These are phyloP conservation scores for Quercus variabilis DNA, from an alignment of 306 rosid genomes.

Conservation along the genomic window DNA sequence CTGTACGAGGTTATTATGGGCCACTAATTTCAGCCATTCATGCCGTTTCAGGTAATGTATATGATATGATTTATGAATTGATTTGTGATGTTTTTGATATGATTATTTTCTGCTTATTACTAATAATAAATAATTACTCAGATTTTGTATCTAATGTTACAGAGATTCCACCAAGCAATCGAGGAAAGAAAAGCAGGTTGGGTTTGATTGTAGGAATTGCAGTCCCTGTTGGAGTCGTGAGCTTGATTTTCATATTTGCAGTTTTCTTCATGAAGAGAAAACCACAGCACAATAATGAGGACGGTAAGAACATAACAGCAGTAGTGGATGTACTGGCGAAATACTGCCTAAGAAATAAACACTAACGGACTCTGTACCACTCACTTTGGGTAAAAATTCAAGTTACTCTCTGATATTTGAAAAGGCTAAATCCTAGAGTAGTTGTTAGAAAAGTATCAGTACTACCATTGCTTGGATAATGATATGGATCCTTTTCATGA, in stretches of 20 bases:
- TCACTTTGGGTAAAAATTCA: too few relatives aligned
- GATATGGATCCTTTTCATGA: too few relatives aligned
- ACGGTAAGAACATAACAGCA: constrained; percentile 38
- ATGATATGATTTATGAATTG: too few relatives aligned
- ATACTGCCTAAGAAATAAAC: too few relatives aligned
- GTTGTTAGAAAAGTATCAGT: too few relatives aligned
- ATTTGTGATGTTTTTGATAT: too few relatives aligned
- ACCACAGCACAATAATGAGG: constrained; percentile 29
- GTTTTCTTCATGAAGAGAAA: constrained; percentile 45
- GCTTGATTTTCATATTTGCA: constrained; percentile 30
- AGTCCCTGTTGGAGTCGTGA: constrained; percentile 49
- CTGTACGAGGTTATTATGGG: constrained; percentile 56
- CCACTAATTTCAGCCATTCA: constrained; percentile 73
- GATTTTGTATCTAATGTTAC: constrained; percentile 59
- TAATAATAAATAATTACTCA: constrained; percentile 11
- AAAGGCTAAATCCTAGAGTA: too few relatives aligned
- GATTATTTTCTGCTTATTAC: too few relatives aligned
- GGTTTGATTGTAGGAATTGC: constrained; percentile 55
- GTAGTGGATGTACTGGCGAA: too few relatives aligned
- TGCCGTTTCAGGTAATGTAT: constrained; percentile 55
- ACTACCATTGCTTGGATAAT: too few relatives aligned
- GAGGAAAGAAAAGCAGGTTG: constrained; percentile 28
- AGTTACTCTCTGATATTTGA: too few relatives aligned
- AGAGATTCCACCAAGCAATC: constrained; percentile 41
- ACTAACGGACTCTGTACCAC: too few relatives aligned